Base-by-base conservation (phyloP, 2,329 filamentous ascomycete genomes). In the Trichoderma oligosporum region DNA sequence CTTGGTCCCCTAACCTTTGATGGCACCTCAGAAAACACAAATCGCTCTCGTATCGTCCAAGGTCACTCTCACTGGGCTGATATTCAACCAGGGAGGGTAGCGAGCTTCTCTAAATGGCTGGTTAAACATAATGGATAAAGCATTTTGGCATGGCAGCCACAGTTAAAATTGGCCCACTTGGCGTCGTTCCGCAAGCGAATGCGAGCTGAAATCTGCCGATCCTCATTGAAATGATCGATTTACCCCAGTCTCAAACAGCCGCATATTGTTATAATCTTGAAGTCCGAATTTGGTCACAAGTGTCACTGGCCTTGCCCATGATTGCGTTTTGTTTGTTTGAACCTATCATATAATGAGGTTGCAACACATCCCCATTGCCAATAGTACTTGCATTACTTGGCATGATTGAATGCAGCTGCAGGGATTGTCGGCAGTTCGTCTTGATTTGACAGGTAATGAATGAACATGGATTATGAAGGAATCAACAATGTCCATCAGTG, bases 111-210 rank as follows among this genome's bases (percentile, higher is more conserved):
- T 6, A n/a, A 11, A 22, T 27, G 51, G 22, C 41, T 24, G 41
- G 29, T 22, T 42, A 53, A 25, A 38, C 41, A 25, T 25, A 33
- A 44, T 16, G 20, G 14, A 14, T 31, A 25, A 27, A 4, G 41
- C 20, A 12, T n/a, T 45, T 38, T n/a, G 6, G 33, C 42, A 31
- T n/a, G 39, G 39, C 51, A 45, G 29, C 51, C 51, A 36, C 51
- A 38, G 24, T 16, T 22, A 24, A 33, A 14, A 8, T 31, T 41
- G 53, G 42, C 44, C 35, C 44, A 47, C 53, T 39, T 56, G 42
- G 44, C 53, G 24, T 36, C 53, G 18, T 35, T 45, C 24, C 36
- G n/a, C 44, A 56, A 56, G 44, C 53, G 53, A 56, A 56, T 56
- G 53, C 53, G 53, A 56, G 11, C 14, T 46, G 18, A 20, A n/a